A percentile compares a stretch with the other conserved stretches of the same genome.
These are phyloP conservation scores for Sanghuangporus weigelae DNA, from an alignment of 1,284 basidiomycete species.

Conservation along the genomic window DNA sequence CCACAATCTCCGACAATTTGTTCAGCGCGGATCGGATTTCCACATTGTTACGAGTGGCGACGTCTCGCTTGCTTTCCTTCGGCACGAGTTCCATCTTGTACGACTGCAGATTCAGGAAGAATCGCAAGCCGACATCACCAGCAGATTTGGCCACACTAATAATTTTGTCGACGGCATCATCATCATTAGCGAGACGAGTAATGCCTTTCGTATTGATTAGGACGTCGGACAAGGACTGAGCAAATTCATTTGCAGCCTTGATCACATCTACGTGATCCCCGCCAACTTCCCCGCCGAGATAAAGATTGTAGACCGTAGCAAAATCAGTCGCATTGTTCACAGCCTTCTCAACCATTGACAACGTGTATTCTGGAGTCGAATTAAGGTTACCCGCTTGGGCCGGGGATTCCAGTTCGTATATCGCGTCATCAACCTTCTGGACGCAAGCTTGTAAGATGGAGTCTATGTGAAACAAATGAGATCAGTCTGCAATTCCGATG, in stretches of 20 bases:
- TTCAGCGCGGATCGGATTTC: constrained; percentile 78
- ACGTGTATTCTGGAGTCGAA: constrained; percentile 95
- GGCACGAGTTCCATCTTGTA: constrained; percentile 83
- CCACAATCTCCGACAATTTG: constrained; percentile 85
- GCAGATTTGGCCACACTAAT: constrained; percentile 79
- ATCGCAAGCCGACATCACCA: constrained; percentile 84
- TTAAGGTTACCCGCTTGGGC: constrained; percentile 91
- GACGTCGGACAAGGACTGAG: constrained; percentile 90
- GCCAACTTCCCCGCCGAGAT: constrained; percentile 83
- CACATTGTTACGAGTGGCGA: constrained; percentile 87
- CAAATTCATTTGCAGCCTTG: constrained; percentile 94
- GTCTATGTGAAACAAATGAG: constrained; percentile 50
- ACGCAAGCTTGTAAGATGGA: constrained; percentile 97
- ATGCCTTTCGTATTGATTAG: constrained; percentile 93
- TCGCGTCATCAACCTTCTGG: constrained; percentile 94
- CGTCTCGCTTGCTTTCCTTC: constrained; percentile 73
- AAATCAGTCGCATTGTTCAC: constrained; percentile 94
- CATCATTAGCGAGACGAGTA: constrained; percentile 85
- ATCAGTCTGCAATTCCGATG: constrained; percentile 1
- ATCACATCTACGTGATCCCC: constrained; percentile 98
- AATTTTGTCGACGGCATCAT: constrained; percentile 90
- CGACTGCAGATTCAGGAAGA: constrained; percentile 95
- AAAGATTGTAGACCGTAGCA: constrained; percentile 90
- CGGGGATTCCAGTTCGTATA: constrained; percentile 96
- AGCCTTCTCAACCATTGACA: constrained; percentile 98